Percentiles rank a stretch among this genome's conserved stretches.
phyloP scores from a whole-genome alignment of 2,329 filamentous ascomycete species.

The Tolypocladium sp. region DNA sequence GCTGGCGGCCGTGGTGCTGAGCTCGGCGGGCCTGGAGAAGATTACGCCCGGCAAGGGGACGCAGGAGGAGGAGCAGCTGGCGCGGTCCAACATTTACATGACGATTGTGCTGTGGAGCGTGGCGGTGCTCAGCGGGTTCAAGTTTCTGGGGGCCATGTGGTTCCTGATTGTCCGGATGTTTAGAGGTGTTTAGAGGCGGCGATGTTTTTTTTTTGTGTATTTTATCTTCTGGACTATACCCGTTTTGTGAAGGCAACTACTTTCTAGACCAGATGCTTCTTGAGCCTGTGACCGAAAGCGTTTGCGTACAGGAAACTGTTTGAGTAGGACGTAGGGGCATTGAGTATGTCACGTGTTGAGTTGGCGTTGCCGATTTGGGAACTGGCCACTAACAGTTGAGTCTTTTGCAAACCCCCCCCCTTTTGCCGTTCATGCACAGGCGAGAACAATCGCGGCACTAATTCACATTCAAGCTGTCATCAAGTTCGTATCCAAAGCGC shows the following conservation, averaged over 20 bases:
- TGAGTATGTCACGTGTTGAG: neutral
- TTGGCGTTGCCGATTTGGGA: neutral
- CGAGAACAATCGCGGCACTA: neutral
- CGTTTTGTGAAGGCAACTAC: neutral
- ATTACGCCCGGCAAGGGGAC: conserved; percentile 36
- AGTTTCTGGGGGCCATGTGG: conserved; percentile 82
- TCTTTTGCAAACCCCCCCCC: too few relatives aligned
- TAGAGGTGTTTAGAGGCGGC: conserved; percentile 47
- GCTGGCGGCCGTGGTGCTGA: conserved; percentile 76
- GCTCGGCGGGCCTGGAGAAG: conserved; percentile 70
- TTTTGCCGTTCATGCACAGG: neutral
- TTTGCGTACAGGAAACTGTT: neutral
- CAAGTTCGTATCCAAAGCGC: neutral
- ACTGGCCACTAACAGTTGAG: neutral
- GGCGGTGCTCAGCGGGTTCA: conserved; percentile 72
- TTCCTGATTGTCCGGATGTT: conserved; percentile 87
- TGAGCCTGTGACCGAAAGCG: neutral
- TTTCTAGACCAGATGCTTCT: neutral
- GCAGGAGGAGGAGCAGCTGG: conserved; percentile 31
- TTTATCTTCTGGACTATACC: neutral
- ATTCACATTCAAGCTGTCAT: neutral
- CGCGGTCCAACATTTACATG: conserved; percentile 74
- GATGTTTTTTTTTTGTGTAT: neutral
- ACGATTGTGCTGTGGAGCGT: conserved; percentile 83
- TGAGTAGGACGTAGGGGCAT: neutral